phyloP scores from a whole-genome alignment of 805 yeast species.

The Candida endomychidarum region DNA sequence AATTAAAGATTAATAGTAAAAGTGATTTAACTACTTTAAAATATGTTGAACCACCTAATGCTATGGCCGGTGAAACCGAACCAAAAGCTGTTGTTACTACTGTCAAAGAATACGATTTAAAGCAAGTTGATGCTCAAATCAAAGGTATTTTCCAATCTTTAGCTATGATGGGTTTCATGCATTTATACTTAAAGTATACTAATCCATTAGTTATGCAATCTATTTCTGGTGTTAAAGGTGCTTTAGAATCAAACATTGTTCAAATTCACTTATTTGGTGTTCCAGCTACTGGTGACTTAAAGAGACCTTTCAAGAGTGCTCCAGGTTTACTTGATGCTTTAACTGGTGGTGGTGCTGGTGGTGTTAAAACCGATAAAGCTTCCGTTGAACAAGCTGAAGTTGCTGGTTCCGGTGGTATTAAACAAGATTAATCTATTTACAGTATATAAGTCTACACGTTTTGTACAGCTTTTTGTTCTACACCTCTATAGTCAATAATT shows the following conservation, averaged over 20 bases:
- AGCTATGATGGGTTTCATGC: slow-evolving; percentile 99
- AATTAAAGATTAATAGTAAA: slow-evolving; percentile 60
- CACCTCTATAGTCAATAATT: too few relatives aligned
- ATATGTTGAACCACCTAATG: slow-evolving; percentile 81
- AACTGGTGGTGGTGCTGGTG: slow-evolving; percentile 53
- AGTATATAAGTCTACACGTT: too few relatives aligned
- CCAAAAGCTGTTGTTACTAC: slow-evolving; percentile 82
- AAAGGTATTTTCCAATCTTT: slow-evolving; percentile 83
- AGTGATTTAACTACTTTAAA: slow-evolving; percentile 92
- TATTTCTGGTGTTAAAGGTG: slow-evolving; percentile 84
- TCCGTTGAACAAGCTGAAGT: slow-evolving; percentile 81
- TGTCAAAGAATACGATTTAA: slow-evolving; percentile 89
- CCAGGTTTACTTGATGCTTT: slow-evolving; percentile 53
- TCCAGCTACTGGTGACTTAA: slow-evolving; percentile 83
- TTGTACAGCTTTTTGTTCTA: too few relatives aligned
- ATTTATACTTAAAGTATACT: slow-evolving; percentile 93
- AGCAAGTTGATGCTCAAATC: slow-evolving; percentile 76
- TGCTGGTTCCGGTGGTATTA: slow-evolving; percentile 84
- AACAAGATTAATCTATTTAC: slow-evolving; percentile 62
- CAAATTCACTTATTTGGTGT: slow-evolving; percentile 84
- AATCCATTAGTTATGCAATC: slow-evolving; percentile 96
- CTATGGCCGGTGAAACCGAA: slow-evolving; percentile 74
- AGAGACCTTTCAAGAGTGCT: slow-evolving; percentile 94
- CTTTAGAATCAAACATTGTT: slow-evolving; percentile 85
- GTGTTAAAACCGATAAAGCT: slow-evolving; percentile 80